Evolutionary conservation across 2,329 filamentous ascomycete species (phyloP), one percentile per base, ranked within the genome.

Genomic region (Septoria linicola): DNA sequence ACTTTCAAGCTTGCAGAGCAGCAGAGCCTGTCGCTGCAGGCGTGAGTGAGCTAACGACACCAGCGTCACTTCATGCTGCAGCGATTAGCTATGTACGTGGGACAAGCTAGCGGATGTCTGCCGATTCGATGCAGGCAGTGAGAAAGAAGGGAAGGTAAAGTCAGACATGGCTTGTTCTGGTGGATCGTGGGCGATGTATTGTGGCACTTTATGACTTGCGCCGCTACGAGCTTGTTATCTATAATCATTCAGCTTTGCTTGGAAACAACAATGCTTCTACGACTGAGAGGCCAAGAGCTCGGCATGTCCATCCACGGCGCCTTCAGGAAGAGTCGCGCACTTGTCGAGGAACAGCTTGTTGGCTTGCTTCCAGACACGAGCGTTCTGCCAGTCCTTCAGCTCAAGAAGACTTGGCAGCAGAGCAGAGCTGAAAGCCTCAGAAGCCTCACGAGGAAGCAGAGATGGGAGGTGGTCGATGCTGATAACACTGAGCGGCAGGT

Each of bases 381-480:
- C 78, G 16, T 79, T 85, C 53, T 79, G 74, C 68, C 88, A 82
- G 67, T 93, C 81, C 70, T 93, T 89, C 56, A 96, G 78, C 54
- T 84, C 79, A 54, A 93, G 71, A 60, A 96, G 73, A 64, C 83
- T 87, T 16, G 89, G 89, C 64, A 95, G 75, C 59, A 96, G 76
- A 41, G 87, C 86, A 44, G 80, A 76, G 69, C 85, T 89, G 74
- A 95, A 96, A 16, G 85, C 85, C 73, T 96, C 90, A 36, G 84
- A 89, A 20, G 89, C 85, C 74, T 96, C 92, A 46, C 92, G 80
- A 1, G 92, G 88, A 31, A 97, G 77, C 60, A 96, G 80, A 46
- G 83, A 87, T 3, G 89, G 89, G 45, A 95, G 78, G 67, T 95
- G 89, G 70, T 95, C 88, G 65, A 95, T 93, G 68, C 83, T 87